Evolutionary conservation across 2,329 filamentous ascomycete species (phyloP), one percentile per base, ranked within the genome.

Genomic region (Phoma sp.): DNA sequence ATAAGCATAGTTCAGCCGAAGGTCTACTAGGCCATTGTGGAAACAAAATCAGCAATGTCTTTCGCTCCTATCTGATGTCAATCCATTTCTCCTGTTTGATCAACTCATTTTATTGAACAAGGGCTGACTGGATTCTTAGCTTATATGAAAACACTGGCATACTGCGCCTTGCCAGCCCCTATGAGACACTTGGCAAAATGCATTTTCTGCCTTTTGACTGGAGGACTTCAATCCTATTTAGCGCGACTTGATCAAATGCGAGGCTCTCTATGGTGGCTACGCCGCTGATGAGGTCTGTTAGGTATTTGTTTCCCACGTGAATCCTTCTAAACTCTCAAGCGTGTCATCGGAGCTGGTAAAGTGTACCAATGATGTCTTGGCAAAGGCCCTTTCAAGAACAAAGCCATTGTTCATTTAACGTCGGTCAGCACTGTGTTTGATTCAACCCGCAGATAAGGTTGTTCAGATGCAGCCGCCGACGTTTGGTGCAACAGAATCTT

Each of bases 1-100:
- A 68, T 71, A 75, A 71, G 74, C 73, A 77, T 76, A 76, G 73
- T 77, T 76, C 74, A 76, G 66, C 75, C 73, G 71, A 76, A 58
- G 70, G 70, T 66, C 66, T 65, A 60, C 52, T 56, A 53, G 69
- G 65, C 64, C 66, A 58, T 62, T 76, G 75, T 68, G 73, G 73
- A 75, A 62, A 72, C 64, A 69, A 74, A 70, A 7, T 65, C 59
- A 68, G 70, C 65, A 68, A 68, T 68, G 72, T 77, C 74, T 75
- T 76, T 77, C 74, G 70, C 74, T 70, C 72, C 75, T 75, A 75
- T 75, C 71, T 75, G 73, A 77, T 64, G 38, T 24, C 36, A 38
- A 4, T 48, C 22, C 54, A 22, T 40, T 13, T 8, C 6, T 1
- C 13, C 13, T 24, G 14, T 47, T 38, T 27, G 40, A 25, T 25